Evolutionary conservation across 768 basidiomycete species (phyloP), one percentile per base, ranked within the genome.

Genomic region (Cystobasidium ongulense): DNA sequence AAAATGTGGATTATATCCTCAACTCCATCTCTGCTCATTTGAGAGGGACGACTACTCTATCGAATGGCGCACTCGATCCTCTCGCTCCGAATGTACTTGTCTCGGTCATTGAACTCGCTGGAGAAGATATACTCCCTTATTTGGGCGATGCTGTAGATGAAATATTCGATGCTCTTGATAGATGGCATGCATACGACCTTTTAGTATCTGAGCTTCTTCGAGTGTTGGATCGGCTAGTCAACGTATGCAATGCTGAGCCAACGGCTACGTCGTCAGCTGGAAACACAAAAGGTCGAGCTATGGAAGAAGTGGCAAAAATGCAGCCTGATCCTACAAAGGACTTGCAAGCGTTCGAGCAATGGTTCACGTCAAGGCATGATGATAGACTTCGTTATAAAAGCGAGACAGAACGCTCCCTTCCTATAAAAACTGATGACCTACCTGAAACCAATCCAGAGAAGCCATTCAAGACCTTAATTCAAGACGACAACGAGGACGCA

Each of bases 121-220:
- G 96, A 0, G 84, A 84, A 33, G 89, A 90, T 68, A 87, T 98
- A 36, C 91, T 98, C 0, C 88, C 90, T 57, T 88, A 88, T 77
- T 93, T 96, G 8, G 88, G 89, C 17, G 96, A 97, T 80, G 88
- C 98, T 11, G 92, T 98, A 11, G 95, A 96, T 81, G 94, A 96
- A 80, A 94, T 95, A 75, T 98, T 98, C 77, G 95, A 97, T 81
- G 87, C 93, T 33, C 84, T 98, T 23, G 96, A 98, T 78, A 92
- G 96, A 76, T 98, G 87, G 80, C 95, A 98, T 80, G 95, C 93
- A 17, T 97, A 99, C 81, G 87, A 88, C 25, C 80, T 88, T 31
- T 82, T 98, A 25, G 90, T 94, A 1, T 90, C 92, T 75, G 90
- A 91, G 0, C 84, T 99, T 1, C 84, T 97, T 29, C 90, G 90